Evolutionary conservation across 1,284 basidiomycete genomes (phyloP).

Genomic region (Ceratobasidium sp.): DNA sequence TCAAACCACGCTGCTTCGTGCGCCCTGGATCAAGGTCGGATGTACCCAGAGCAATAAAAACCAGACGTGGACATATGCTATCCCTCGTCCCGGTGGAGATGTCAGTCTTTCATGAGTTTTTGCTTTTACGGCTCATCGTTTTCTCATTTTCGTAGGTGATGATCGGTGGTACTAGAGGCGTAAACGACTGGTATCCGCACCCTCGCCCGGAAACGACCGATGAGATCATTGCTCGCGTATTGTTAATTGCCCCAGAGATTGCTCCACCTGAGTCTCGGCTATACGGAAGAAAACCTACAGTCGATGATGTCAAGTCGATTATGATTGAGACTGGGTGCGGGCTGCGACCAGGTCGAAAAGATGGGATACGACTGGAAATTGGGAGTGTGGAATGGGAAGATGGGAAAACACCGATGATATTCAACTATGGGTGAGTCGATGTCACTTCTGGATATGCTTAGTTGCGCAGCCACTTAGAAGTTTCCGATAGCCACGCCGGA

Average conservation of each 20-base stretch:
- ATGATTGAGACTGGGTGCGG: constrained; percentile 77
- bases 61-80: constrained; percentile 72
- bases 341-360: constrained; percentile 64
- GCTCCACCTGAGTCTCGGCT: constrained; percentile 67
- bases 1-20: constrained; percentile 25
- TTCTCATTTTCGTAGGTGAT: constrained; percentile 69
- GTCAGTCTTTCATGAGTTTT: constrained; percentile 54
- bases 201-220: constrained; percentile 64
- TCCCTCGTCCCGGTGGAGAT: constrained; percentile 76
- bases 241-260: constrained; percentile 76
- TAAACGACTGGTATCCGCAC: constrained; percentile 75
- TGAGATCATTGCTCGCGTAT: constrained; percentile 70
- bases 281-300: constrained; percentile 63
- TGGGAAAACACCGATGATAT: constrained; percentile 59
- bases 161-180: constrained; percentile 75
- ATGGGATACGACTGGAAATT: constrained; percentile 63
- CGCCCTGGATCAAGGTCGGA: constrained; percentile 69
- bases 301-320: constrained; percentile 74
- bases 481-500: constrained; percentile 65
- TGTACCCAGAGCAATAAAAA: constrained; percentile 59
- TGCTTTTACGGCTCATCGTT: too few species aligned
- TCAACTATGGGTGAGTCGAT: constrained; percentile 67
- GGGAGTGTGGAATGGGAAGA: constrained; percentile 54
- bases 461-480: too few species aligned
- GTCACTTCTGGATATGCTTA: too few species aligned